These are phyloP conservation scores for Penicillium canariense DNA, from an alignment of 495 filamentous ascomycete species.

Conservation along the genomic window DNA sequence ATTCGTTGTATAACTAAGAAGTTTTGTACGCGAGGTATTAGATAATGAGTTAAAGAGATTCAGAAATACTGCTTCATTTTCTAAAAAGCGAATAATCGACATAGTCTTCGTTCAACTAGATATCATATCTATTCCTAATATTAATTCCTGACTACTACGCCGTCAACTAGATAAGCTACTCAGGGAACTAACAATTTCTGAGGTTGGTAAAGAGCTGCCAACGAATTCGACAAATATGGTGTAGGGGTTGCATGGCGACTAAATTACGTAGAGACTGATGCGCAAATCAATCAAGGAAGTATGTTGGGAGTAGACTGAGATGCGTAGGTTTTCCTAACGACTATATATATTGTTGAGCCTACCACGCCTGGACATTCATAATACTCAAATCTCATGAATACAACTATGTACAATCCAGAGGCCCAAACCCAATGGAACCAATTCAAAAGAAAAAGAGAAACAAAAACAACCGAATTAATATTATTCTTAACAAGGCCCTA, in stretches of 20 bases:
- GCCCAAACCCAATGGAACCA: not conserved
- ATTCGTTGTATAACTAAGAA: too few relatives aligned
- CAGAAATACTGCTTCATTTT: too few relatives aligned
- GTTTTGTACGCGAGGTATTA: too few relatives aligned
- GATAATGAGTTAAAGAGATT: too few relatives aligned
- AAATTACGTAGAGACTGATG: not conserved
- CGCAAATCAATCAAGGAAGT: too few relatives aligned
- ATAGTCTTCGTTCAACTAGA: too few relatives aligned
- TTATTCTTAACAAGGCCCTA: conserved; percentile 28
- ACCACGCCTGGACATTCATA: too few relatives aligned
- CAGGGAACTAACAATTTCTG: not conserved
- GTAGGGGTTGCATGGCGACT: not conserved
- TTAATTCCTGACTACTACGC: too few relatives aligned
- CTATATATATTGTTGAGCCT: too few relatives aligned
- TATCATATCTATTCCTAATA: too few relatives aligned
- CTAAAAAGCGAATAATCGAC: too few relatives aligned
- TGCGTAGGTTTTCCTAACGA: too few relatives aligned
- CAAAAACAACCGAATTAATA: conserved; percentile 31
- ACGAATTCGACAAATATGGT: not conserved
- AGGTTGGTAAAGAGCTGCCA: not conserved
- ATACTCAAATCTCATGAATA: not conserved
- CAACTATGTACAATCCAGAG: not conserved
- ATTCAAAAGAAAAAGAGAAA: not conserved
- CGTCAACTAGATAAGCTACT: not conserved
- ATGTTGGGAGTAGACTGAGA: not conserved